These are phyloP conservation scores for Diphasiastrum complanatum DNA, from an alignment of 83 land plant genomes.

Conservation along the genomic window DNA sequence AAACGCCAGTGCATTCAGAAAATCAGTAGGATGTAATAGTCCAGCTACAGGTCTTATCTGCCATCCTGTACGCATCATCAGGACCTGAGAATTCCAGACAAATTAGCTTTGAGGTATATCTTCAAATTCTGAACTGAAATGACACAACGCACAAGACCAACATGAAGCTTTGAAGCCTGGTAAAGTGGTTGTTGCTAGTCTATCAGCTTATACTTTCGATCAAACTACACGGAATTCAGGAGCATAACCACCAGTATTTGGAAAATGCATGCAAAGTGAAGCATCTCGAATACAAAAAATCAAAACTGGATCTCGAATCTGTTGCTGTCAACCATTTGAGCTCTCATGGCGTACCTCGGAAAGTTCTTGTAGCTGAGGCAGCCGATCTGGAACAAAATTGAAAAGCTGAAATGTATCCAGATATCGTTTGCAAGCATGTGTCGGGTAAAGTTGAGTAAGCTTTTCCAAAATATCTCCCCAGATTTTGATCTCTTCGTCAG, in stretches of 20 bases:
- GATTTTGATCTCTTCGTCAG: constrained; percentile 19
- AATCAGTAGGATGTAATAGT: constrained; percentile 24
- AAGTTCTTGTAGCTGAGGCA: constrained; percentile 31
- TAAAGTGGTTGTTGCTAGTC: too few species aligned
- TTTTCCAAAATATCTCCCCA: constrained; percentile 24
- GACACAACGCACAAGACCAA: too few species aligned
- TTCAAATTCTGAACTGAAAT: too few species aligned
- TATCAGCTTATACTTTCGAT: too few species aligned
- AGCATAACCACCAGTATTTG: too few species aligned
- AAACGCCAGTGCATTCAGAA: constrained; percentile 29
- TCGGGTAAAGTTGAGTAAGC: constrained; percentile 24
- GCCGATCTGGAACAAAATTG: constrained; percentile 21
- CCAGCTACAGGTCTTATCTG: constrained; percentile 29
- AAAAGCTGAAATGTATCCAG: constrained; percentile 19
- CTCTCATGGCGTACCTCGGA: constrained; percentile 27
- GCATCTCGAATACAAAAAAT: background rate
- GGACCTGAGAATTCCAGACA: constrained; percentile 21
- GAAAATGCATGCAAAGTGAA: too few species aligned
- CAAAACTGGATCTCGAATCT: background rate
- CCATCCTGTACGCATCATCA: constrained; percentile 23
- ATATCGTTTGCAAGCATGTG: constrained; percentile 31
- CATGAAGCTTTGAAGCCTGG: too few species aligned
- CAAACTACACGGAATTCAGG: too few species aligned
- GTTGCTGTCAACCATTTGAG: too few species aligned
- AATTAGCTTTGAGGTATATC: too few species aligned